Evolutionary conservation across 257 asterid genomes (phyloP), one percentile per base, ranked within the genome.

Genomic region (Solanum pinnatisectum): DNA sequence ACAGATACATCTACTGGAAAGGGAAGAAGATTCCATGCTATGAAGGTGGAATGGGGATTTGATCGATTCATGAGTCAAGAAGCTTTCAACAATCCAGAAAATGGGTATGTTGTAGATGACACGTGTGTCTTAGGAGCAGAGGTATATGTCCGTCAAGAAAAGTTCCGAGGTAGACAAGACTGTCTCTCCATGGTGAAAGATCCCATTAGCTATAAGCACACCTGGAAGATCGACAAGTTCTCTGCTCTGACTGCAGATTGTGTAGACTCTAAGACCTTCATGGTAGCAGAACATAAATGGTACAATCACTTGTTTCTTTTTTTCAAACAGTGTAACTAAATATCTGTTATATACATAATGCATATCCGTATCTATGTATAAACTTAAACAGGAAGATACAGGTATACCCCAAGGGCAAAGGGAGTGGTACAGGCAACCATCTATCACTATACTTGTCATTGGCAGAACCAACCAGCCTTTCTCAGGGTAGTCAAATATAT

Each of bases 61-160:
- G 96, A 93, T 71, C 84, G 88, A 88, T 92, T 93, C 91, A 87
- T 95, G 44, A 90, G 94, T 89, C 95, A 91, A 8, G 42, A 88
- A 25, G 83, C 84, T 39, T 92, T 95, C 86, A 89, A 86, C 30
- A 92, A 95, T 87, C 84, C 93, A 37, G 78, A 85, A 42, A 92
- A 94, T 16, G 98, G 98, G 15, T 95, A 94, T 89, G 89, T 93
- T 42, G 88, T 90, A 13, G 83, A 94, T 11, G 96, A 94, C 72
- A 89, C 85, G 1, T 93, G 95, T 42, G 91, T 93, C n/a, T 91
- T 94, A 87, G 98, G 95, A 68, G 95, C 94, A 25, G 96, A 94
- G 82, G 89, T 95, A 30, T 94, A 93, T 68, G 88, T 94, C 65
- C 65, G 87, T 87, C 92, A 88, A 71, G 95, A 94, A 85, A 87